These are phyloP conservation scores for Suillus placidus DNA, from an alignment of 768 basidiomycete genomes.

Conservation along the genomic window DNA sequence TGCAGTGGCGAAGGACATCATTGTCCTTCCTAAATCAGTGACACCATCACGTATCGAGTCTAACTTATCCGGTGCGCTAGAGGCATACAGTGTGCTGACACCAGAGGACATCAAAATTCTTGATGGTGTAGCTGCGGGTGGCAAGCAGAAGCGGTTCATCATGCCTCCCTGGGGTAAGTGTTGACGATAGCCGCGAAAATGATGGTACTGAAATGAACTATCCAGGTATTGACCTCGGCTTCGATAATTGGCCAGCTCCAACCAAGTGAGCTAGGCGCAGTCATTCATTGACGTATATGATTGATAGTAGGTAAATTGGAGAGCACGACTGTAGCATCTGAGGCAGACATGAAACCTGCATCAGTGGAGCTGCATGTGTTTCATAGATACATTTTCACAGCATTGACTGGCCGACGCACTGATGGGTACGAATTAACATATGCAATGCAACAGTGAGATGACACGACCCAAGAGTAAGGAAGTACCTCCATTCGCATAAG, in stretches of 20 bases:
- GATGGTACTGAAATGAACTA: conserved; percentile 18
- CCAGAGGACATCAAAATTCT: conserved; percentile 55
- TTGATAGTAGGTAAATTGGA: neutral
- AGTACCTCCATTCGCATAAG: neutral
- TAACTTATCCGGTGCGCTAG: conserved; percentile 56
- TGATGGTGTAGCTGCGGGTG: conserved; percentile 56
- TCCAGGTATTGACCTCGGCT: conserved; percentile 66
- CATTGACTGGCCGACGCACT: neutral
- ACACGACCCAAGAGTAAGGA: neutral
- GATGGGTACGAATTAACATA: neutral
- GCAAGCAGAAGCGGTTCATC: conserved; percentile 72
- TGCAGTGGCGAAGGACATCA: conserved; percentile 62
- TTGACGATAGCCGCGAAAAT: conserved; percentile 5
- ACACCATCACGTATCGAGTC: conserved; percentile 66
- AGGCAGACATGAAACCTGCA: neutral
- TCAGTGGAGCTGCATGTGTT: neutral
- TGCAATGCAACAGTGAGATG: neutral
- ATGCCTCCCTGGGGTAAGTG: conserved; percentile 72
- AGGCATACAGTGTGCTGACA: conserved; percentile 48
- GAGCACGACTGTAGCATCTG: neutral
- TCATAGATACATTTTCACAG: neutral
- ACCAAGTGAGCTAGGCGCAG: conserved; percentile 1
- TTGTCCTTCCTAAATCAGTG: conserved; percentile 79
- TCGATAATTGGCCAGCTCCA: conserved; percentile 58
- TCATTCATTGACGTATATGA: neutral